phyloP scores from a whole-genome alignment of 2,329 filamentous ascomycete species.

The Diaporthe helianthi region DNA sequence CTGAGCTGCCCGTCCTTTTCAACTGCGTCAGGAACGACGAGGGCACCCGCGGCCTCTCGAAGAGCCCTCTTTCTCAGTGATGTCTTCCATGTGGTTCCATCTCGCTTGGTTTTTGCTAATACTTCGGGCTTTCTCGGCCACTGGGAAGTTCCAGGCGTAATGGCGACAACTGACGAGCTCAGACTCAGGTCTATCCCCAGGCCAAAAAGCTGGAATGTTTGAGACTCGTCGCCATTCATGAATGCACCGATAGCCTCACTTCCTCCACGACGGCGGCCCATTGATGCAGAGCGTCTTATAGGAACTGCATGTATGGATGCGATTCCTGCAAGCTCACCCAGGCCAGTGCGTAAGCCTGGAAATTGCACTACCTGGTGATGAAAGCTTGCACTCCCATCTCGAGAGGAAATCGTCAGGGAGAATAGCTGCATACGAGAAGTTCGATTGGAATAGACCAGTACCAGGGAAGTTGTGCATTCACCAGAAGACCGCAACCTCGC shows the following conservation, averaged over 20 bases:
- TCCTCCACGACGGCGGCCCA: background rate
- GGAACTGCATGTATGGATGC: slow-evolving; percentile 25
- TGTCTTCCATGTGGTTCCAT: background rate
- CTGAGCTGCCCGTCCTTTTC: slow-evolving; percentile 5
- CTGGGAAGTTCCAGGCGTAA: background rate
- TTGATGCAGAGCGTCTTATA: slow-evolving; percentile 7
- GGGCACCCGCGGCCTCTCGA: slow-evolving; percentile 23
- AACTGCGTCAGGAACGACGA: slow-evolving; percentile 25
- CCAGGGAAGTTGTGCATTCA: slow-evolving; percentile 39
- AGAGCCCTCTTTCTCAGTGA: slow-evolving; percentile 24
- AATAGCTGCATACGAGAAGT: slow-evolving; percentile 45
- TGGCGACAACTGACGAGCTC: slow-evolving; percentile 43
- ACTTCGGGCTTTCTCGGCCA: background rate
- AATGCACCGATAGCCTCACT: slow-evolving; percentile 40
- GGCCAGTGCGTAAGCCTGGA: background rate
- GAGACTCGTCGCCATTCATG: slow-evolving; percentile 41
- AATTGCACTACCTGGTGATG: slow-evolving; percentile 44
- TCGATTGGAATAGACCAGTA: slow-evolving; percentile 45
- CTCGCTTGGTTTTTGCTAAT: slow-evolving; percentile 38
- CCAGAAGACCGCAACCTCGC: slow-evolving; percentile 3
- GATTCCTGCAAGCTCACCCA: slow-evolving; percentile 1
- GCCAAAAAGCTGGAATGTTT: slow-evolving; percentile 56
- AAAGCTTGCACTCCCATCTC: slow-evolving; percentile 44
- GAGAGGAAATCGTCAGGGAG: slow-evolving; percentile 43
- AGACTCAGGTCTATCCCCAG: slow-evolving; percentile 53